A percentile compares a stretch with the other conserved stretches of the same genome.
phyloP scores from a whole-genome alignment of 192 early-diverging fungal species.

The Podila epicladia region DNA sequence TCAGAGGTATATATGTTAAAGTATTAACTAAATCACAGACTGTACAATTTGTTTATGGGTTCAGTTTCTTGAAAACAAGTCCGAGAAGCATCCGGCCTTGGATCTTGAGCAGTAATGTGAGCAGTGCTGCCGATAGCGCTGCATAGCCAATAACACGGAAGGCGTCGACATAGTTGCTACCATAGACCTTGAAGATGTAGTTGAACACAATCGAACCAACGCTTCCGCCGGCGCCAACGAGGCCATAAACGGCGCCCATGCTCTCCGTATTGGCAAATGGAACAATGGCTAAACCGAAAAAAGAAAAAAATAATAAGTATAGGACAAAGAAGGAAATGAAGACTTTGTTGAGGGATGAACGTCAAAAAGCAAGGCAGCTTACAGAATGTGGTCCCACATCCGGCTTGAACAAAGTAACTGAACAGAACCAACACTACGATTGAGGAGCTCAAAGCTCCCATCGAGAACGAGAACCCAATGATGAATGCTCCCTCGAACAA shows the following conservation, averaged over 20 bases:
- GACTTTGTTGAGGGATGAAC: no score
- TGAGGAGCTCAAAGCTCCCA: conserved; percentile 36
- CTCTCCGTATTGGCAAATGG: conserved; percentile 61
- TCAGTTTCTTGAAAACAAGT: conserved; percentile 23
- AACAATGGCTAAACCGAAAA: conserved; percentile 51
- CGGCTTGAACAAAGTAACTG: conserved; percentile 62
- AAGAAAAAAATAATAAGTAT: neutral
- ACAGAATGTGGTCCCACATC: conserved; percentile 67
- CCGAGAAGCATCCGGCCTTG: conserved; percentile 25
- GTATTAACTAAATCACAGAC: neutral
- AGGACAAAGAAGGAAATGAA: neutral
- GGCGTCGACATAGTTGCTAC: conserved; percentile 15
- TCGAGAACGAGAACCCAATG: conserved; percentile 55
- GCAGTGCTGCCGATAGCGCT: conserved; percentile 43
- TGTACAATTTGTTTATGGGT: conserved; percentile 6
- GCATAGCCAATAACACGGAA: conserved; percentile 62
- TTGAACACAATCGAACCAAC: conserved; percentile 68
- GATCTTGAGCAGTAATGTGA: conserved; percentile 37
- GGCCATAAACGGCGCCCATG: conserved; percentile 62
- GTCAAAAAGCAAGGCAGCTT: neutral
- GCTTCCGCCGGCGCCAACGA: conserved; percentile 72
- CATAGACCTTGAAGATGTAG: conserved; percentile 58
- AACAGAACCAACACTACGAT: conserved; percentile 61
- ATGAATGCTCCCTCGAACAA: conserved; percentile 59
- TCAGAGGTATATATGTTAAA: no score